Evolutionary conservation across 2,329 filamentous ascomycete species (phyloP), one percentile per base, ranked within the genome.

Genomic region (Thelonectria blattea): DNA sequence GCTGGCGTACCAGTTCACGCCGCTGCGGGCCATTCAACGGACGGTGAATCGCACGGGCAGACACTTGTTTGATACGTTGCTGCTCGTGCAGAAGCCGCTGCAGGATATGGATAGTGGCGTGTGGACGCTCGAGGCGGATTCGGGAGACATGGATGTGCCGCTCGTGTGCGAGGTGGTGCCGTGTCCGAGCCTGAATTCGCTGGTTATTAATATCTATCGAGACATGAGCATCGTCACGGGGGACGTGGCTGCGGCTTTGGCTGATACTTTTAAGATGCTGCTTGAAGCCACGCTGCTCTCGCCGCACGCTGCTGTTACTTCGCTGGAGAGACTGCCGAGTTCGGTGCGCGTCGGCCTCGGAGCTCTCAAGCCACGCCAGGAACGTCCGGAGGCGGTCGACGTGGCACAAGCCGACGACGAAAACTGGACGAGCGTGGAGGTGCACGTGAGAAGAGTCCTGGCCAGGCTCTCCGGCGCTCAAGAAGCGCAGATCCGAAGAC

Each of bases 131-230:
- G 77, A 83, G 53, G 76, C 79, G 15, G 88, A 90, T 57, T 76
- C 79, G 12, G 85, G 87, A 3, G 77, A 80, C 5, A 93, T 93
- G 89, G 90, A 92, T 73, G 79, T 89, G 15, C 91, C 92, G 0
- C 73, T 96, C 43, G 89, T 96, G 12, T 89, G 91, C 63, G 93
- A 96, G 72, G 74, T 95, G 3, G 76, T 85, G 5, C 91, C 90
- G 1, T 79, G 83, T 47, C 68, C 78, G 2, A 71, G 71, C 9
- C 65, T 78, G 22, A 81, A 92, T 71, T 76, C 68, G 0, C 64
- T 95, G 18, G 71, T 77, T 0, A 72, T 93, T 47, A 82, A 81
- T 18, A 71, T 95, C 12, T 88, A 95, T 73, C 87, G 85, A 56
- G 81, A 89, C 47, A 75, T 75, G 78, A 82, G 71, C 64, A 74